phyloP scores from a whole-genome alignment of 192 early-diverging fungal genomes.

The Coemansia sp. region DNA sequence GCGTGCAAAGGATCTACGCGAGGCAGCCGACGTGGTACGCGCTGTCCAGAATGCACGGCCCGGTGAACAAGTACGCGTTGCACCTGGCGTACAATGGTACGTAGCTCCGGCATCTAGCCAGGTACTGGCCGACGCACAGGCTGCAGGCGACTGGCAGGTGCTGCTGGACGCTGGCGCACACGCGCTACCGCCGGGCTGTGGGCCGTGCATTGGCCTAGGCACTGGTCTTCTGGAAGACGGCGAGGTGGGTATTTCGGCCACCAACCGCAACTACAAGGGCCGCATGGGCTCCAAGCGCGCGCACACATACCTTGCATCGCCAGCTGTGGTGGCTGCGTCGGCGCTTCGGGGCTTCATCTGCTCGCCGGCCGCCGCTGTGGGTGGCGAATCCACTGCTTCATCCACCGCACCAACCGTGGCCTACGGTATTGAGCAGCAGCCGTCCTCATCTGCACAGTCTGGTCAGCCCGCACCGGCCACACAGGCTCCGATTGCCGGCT shows the following conservation, averaged over 20 bases:
- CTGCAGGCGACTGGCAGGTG: constrained; percentile 82
- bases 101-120: constrained; percentile 91
- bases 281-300: constrained; percentile 95
- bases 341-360: constrained; percentile 85
- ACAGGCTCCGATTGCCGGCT: constrained; percentile 57
- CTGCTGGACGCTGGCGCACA: constrained; percentile 87
- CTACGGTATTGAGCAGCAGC: constrained; percentile 35
- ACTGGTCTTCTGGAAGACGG: constrained; percentile 91
- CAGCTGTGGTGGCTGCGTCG: constrained; percentile 94
- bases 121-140: constrained; percentile 85
- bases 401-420: constrained; percentile 13
- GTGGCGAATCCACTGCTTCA: constrained; percentile 7
- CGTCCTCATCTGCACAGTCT: constrained; percentile 5
- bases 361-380: constrained; percentile 50
- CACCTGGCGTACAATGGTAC: constrained; percentile 83
- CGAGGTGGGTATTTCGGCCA: constrained; percentile 97
- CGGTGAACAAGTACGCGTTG: constrained; percentile 16
- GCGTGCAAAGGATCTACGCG: constrained; percentile 81
- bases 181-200: constrained; percentile 91
- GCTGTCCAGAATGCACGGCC: constrained; percentile 29
- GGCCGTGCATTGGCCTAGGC: constrained; percentile 94
- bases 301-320: constrained; percentile 90
- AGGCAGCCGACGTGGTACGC: constrained; percentile 79
- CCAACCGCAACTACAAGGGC: constrained; percentile 99
- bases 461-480: constrained; percentile 12